Evolutionary conservation across 306 rosid species (phyloP), one percentile per base, ranked within the genome.

Genomic region (Medicago ruthenica): DNA sequence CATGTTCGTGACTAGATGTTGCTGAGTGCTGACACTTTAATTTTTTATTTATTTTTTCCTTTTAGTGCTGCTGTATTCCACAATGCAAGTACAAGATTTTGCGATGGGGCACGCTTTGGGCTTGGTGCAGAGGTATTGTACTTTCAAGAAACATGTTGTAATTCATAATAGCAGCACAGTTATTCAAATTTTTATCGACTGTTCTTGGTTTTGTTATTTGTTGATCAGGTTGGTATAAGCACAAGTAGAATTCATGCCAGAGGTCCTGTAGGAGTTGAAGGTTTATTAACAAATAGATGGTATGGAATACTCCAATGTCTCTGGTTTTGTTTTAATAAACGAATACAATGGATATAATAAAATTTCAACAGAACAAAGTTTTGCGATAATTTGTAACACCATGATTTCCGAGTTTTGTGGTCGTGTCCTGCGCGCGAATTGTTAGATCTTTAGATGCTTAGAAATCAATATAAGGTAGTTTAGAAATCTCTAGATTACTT

Each of bases 211-310:
- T 27, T 59, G 9, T 76, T 20, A 51, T 61, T 18, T 78, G 54
- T 78, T 77, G 40, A 77, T 79, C 86, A 95, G 97, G 97, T 89
- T 77, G 99, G 97, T 61, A 89, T 87, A 83, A 88, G 92, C 69
- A 88, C 96, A 15, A 80, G 95, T 57, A 76, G 91, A 70, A 90
- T 88, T 83, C 99, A 95, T 82, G 93, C 95, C 36, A 79, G 99
- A 81, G 99, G 97, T 64, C 98, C 99, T 1, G 97, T 95, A 6
- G 99, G 98, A 79, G 96, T 95, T 5, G 99, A 95, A 77, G 99
- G 99, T n/a, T 76, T 95, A 76, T 75, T 92, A 79, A 92, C 97
- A 69, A 80, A 87, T 50, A 79, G 92, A 92, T 95, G 99, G 99
- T 95, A 92, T 14, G 58, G 36, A 79, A 39, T 79, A 76, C 57